A percentile compares a stretch with the other conserved stretches of the same genome.
Evolutionary conservation across 148 eudicot genomes (phyloP).

Genomic region (Polygonum aviculare): DNA sequence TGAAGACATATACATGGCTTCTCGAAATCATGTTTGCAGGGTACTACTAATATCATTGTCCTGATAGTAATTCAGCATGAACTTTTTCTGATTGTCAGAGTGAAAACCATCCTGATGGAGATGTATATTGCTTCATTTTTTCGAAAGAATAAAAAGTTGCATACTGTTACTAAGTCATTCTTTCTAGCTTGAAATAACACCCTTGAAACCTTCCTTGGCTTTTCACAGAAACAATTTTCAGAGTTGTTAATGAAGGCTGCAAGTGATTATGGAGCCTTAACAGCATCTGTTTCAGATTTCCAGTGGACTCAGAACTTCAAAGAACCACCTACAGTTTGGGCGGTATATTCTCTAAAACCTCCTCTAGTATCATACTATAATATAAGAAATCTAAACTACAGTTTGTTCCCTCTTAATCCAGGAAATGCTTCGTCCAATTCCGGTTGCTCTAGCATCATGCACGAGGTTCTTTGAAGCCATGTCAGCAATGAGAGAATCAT

Average conservation of each 20-base stretch:
- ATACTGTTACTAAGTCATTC: neutral
- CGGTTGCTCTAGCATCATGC: constrained; percentile 96
- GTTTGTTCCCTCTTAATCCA: constrained; percentile 10
- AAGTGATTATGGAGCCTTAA: constrained; percentile 94
- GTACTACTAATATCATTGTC: neutral
- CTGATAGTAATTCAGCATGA: neutral
- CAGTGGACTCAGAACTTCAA: constrained; percentile 97
- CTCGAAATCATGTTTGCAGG: neutral
- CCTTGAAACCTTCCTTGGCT: constrained; percentile 6
- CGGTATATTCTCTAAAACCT: constrained; percentile 34
- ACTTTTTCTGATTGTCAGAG: neutral
- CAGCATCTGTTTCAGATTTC: constrained; percentile 86
- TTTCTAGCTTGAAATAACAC: neutral
- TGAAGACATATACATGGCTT: neutral
- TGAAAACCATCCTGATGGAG: neutral
- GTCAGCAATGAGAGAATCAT: constrained; percentile 99
- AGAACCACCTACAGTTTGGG: constrained; percentile 93
- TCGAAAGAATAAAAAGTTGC: neutral
- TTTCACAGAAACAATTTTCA: constrained; percentile 86
- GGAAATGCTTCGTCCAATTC: constrained; percentile 99
- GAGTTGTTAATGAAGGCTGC: constrained; percentile 96
- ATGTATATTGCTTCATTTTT: neutral
- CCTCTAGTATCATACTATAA: too few relatives aligned
- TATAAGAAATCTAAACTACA: neutral
- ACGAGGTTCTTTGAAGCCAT: constrained; percentile 95